Evolutionary conservation across 2,329 filamentous ascomycete genomes (phyloP).

Genomic region (Sarocladiaceae sp.): DNA sequence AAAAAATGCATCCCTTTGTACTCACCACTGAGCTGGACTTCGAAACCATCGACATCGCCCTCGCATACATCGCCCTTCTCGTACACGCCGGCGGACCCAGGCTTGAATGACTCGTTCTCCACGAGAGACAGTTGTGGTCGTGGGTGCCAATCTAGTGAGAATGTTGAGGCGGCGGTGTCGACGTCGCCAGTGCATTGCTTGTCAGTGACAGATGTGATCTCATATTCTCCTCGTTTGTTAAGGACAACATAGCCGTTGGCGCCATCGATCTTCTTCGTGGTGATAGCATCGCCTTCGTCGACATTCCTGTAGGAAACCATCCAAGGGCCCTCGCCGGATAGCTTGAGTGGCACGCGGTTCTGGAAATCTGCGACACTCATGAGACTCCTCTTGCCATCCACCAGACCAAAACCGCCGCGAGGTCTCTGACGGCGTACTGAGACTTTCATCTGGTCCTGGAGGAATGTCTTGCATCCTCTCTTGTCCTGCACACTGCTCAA

Average conservation of each 20-base stretch:
- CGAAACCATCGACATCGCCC: constrained; percentile 86
- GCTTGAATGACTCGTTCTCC: constrained; percentile 57
- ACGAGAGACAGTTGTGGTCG: constrained; percentile 68
- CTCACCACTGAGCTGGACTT: constrained; percentile 73
- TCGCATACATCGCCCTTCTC: constrained; percentile 84
- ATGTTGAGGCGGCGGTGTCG: constrained; percentile 67
- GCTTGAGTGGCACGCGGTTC: constrained; percentile 72
- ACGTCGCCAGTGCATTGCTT: constrained; percentile 77
- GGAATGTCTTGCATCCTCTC: constrained; percentile 77
- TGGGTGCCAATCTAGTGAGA: constrained; percentile 81
- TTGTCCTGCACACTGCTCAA: constrained; percentile 83
- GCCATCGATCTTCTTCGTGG: constrained; percentile 44
- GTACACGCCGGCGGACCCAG: constrained; percentile 49
- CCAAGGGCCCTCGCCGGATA: constrained; percentile 86
- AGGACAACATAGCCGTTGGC: constrained; percentile 68
- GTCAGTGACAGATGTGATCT: constrained; percentile 75
- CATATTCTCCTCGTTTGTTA: constrained; percentile 67
- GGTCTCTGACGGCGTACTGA: constrained; percentile 85
- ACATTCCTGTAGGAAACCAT: constrained; percentile 72
- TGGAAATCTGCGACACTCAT: constrained; percentile 72
- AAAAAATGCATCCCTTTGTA: constrained; percentile 8
- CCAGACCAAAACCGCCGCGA: constrained; percentile 75
- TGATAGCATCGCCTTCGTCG: constrained; percentile 36
- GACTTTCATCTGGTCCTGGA: constrained; percentile 78
- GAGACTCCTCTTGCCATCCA: constrained; percentile 74